Conservation (phyloP, 331 rosid species). For the Dryas integrifolia region DNA sequence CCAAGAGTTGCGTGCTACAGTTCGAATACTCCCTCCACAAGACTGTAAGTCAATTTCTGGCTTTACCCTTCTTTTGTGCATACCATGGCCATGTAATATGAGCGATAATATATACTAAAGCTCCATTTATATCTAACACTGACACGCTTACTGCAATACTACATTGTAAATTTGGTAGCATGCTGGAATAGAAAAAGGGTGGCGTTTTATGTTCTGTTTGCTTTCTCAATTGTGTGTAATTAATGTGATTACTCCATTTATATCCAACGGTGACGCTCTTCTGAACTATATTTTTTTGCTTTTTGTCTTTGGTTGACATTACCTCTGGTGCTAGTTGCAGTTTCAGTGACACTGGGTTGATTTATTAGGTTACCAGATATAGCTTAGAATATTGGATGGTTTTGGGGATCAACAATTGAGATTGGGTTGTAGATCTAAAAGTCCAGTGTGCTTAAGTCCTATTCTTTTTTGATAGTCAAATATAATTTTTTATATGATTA, state of each 20-base stretch:
- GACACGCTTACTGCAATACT: background rate
- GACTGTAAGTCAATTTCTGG: constrained; percentile 57
- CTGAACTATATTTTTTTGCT: too few species aligned
- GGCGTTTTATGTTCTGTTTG: too few species aligned
- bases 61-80: background rate
- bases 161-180: background rate
- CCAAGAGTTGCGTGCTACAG: constrained; percentile 76
- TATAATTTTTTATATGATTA: background rate
- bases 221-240: too few species aligned
- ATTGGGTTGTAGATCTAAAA: background rate
- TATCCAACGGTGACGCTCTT: too few species aligned
- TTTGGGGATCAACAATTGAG: background rate
- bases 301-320: background rate
- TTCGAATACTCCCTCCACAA: constrained; percentile 80
- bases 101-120: background rate
- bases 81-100: background rate
- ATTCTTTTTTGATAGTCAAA: background rate
- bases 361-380: background rate
- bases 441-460: too few species aligned
- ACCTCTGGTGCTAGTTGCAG: background rate
- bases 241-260: too few species aligned
- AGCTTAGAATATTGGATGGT: background rate
- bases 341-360: background rate
- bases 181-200: background rate
- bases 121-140: background rate